Evolutionary conservation across 345 rosid species (phyloP).

Genomic region (Hirschfeldia incana): DNA sequence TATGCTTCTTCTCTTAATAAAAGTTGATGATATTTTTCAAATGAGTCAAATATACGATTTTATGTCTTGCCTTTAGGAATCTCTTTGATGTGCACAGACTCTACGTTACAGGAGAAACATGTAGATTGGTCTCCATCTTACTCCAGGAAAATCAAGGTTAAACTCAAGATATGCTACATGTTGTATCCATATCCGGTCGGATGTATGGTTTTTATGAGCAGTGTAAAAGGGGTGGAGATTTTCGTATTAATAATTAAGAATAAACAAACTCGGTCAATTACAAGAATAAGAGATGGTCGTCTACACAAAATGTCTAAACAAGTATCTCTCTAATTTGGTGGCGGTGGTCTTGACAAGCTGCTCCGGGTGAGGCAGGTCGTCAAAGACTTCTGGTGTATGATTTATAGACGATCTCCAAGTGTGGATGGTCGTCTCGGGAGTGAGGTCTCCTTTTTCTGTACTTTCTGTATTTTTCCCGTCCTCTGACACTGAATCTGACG

Average conservation of each 20-base stretch:
- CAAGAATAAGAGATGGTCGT: neutral
- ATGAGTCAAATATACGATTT: constrained; percentile 1
- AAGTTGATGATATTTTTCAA: neutral
- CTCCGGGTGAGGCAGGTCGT: neutral
- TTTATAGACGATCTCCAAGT: too few species aligned
- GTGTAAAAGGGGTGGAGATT: neutral
- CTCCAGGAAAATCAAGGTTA: neutral
- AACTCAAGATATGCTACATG: neutral
- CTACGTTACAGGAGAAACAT: neutral
- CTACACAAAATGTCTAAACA: neutral
- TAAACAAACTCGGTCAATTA: neutral
- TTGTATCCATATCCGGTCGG: too few species aligned
- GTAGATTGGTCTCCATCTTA: constrained; percentile 8
- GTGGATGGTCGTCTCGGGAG: too few species aligned
- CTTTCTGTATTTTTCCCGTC: too few species aligned
- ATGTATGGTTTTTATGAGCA: too few species aligned
- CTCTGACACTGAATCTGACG: too few species aligned
- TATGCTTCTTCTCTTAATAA: neutral
- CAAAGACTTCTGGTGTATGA: neutral
- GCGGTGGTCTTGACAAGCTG: neutral
- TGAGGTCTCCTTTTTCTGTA: too few species aligned
- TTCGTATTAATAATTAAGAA: too few species aligned
- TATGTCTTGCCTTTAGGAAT: neutral
- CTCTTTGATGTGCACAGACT: neutral
- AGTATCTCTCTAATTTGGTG: neutral